phyloP scores from a whole-genome alignment of 495 filamentous ascomycete species.

The Penicillium turbatum region DNA sequence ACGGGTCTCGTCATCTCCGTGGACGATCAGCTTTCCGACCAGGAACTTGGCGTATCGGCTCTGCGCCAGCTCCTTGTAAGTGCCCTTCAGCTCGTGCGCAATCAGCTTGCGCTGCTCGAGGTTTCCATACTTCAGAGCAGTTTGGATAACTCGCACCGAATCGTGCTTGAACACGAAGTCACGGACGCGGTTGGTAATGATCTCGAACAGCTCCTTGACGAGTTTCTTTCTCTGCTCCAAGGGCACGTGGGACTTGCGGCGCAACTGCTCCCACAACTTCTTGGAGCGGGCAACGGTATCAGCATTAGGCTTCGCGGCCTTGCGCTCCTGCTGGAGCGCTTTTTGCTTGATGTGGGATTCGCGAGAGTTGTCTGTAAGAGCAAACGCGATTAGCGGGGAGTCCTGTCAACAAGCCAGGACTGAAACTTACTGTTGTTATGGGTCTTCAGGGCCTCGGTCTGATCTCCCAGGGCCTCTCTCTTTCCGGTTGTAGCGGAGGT shows the following conservation, averaged over 20 bases:
- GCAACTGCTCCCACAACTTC: constrained; percentile 92
- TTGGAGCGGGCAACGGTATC: constrained; percentile 85
- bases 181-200: constrained; percentile 83
- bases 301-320: constrained; percentile 85
- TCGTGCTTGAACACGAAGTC: constrained; percentile 99
- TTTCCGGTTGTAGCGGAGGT: constrained; percentile 6
- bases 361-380: constrained; percentile 49
- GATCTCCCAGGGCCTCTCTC: constrained; percentile 12
- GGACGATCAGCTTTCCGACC: constrained; percentile 88
- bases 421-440: constrained; percentile 30
- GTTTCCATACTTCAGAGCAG: constrained; percentile 91
- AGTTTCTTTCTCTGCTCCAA: constrained; percentile 79
- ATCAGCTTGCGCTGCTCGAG: constrained; percentile 79
- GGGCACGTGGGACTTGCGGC: constrained; percentile 86
- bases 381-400: constrained; percentile 9
- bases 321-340: constrained; percentile 79
- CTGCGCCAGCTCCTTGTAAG: constrained; percentile 79
- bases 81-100: constrained; percentile 78
- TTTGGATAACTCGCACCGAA: constrained; percentile 89
- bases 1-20: constrained; percentile 77
- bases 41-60: constrained; percentile 96
- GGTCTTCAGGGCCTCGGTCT: no score
- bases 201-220: constrained; percentile 81
- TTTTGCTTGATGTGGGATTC: constrained; percentile 94
- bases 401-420: neutral